These are phyloP conservation scores for Physcomitrellopsis africana DNA, from an alignment of 225 moss, liverwort and hornwort genomes.

Conservation along the genomic window DNA sequence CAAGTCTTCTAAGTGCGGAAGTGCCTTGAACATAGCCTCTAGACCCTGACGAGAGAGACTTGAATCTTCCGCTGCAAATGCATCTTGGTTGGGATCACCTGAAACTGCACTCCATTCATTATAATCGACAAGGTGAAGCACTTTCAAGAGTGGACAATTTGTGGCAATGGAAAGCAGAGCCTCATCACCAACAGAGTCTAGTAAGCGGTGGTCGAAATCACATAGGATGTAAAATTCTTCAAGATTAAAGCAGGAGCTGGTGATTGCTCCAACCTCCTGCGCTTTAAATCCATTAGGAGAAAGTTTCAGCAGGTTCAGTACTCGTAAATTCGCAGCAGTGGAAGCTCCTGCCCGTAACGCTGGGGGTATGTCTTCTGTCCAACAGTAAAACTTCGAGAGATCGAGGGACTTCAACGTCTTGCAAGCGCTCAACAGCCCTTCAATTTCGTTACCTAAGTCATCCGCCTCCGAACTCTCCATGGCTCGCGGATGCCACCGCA, in stretches of 20 bases:
- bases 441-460: slow-evolving; percentile 61
- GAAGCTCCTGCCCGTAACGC: slow-evolving; percentile 48
- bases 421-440: slow-evolving; percentile 55
- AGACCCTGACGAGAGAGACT: slow-evolving; percentile 69
- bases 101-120: slow-evolving; percentile 54
- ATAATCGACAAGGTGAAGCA: slow-evolving; percentile 83
- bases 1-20: slow-evolving; percentile 69
- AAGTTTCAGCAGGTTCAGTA: slow-evolving; percentile 80
- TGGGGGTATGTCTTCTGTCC: slow-evolving; percentile 91
- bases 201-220: slow-evolving; percentile 75
- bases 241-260: slow-evolving; percentile 68
- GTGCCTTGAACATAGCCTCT: slow-evolving; percentile 73
- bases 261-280: slow-evolving; percentile 69
- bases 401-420: slow-evolving; percentile 61
- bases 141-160: slow-evolving; percentile 64
- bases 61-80: slow-evolving; percentile 60
- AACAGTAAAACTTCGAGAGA: slow-evolving; percentile 86
- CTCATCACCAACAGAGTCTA: slow-evolving; percentile 73
- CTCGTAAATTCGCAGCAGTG: slow-evolving; percentile 58
- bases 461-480: slow-evolving; percentile 45
- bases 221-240: slow-evolving; percentile 76
- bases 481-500: slow-evolving; percentile 85
- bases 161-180: slow-evolving; percentile 59
- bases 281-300: slow-evolving; percentile 86
- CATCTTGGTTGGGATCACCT: slow-evolving; percentile 59